These are phyloP conservation scores for Colletotrichum magnum DNA, from an alignment of 2,329 filamentous ascomycete genomes.

Conservation along the genomic window DNA sequence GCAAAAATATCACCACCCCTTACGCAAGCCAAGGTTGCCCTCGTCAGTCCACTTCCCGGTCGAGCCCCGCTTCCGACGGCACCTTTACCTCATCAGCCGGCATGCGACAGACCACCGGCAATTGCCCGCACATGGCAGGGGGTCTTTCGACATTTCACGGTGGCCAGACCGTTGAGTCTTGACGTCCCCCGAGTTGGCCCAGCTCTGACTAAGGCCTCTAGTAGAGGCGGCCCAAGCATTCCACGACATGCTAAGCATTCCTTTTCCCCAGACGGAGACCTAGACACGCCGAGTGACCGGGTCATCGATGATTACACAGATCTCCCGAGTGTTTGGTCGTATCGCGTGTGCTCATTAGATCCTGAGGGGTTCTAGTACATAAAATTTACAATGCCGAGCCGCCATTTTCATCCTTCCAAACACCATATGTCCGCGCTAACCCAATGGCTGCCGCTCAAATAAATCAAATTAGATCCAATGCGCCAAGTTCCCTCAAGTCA, in stretches of 20 bases:
- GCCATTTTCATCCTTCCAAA: constrained; percentile 11
- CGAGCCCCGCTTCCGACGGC: constrained; percentile 20
- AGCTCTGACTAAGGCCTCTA: background rate
- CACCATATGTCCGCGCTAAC: constrained; percentile 12
- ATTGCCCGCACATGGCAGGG: background rate
- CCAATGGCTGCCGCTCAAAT: background rate
- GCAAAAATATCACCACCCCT: constrained; percentile 34
- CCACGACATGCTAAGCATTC: constrained; percentile 12
- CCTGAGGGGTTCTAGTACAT: constrained; percentile 25
- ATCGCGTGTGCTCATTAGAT: constrained; percentile 34
- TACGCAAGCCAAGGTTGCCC: constrained; percentile 38
- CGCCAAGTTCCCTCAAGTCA: constrained; percentile 14
- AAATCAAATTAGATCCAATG: constrained; percentile 1
- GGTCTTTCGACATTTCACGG: background rate
- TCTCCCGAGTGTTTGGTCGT: constrained; percentile 17
- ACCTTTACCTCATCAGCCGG: constrained; percentile 16
- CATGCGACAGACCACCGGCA: constrained; percentile 5
- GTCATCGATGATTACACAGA: constrained; percentile 11
- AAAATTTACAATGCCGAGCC: constrained; percentile 28
- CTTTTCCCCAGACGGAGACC: background rate
- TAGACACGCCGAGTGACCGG: background rate
- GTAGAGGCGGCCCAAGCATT: background rate
- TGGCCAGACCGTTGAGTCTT: background rate
- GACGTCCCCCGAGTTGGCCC: background rate
- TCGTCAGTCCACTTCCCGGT: constrained; percentile 32